Conservation (phyloP, 352 stramenopile genomes). For the Phytopythium ostracodes region DNA sequence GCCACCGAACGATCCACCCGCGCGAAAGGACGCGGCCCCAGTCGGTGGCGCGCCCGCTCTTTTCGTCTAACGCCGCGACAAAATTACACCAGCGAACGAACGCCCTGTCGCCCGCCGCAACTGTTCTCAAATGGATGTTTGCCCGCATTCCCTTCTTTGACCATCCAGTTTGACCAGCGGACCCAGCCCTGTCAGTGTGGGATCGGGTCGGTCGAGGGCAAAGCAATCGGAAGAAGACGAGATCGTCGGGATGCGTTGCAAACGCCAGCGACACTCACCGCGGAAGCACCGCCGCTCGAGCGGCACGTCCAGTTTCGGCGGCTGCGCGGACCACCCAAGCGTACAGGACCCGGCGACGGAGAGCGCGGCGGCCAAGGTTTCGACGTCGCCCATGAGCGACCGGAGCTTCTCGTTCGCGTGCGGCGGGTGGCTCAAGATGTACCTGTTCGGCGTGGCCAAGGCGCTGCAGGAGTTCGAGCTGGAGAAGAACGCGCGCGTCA, state of each 20-base stretch:
- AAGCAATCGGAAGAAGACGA: neutral
- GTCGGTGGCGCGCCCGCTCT: constrained; percentile 9
- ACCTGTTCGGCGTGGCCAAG: constrained; percentile 85
- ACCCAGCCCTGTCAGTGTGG: neutral
- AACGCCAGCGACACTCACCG: neutral
- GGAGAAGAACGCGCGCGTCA: constrained; percentile 52
- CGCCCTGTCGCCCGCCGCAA: neutral
- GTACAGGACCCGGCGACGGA: no score
- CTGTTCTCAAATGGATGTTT: neutral
- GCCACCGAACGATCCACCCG: constrained; percentile 10
- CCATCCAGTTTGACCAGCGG: no score
- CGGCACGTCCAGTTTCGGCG: neutral
- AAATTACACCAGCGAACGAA: neutral
- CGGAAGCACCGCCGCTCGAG: neutral
- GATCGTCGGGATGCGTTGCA: neutral
- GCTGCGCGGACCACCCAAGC: no score
- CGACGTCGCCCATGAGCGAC: constrained; percentile 5
- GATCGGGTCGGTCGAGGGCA: constrained; percentile 1
- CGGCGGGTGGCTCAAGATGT: constrained; percentile 87
- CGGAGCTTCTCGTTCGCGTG: constrained; percentile 86
- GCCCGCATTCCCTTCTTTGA: neutral
- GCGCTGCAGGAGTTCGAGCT: constrained; percentile 73
- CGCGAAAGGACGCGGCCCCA: constrained; percentile 8
- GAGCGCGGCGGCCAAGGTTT: no score
- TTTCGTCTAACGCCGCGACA: constrained; percentile 2